phyloP scores from a whole-genome alignment of 1,284 basidiomycete genomes.

The Anthracocystis setariae region DNA sequence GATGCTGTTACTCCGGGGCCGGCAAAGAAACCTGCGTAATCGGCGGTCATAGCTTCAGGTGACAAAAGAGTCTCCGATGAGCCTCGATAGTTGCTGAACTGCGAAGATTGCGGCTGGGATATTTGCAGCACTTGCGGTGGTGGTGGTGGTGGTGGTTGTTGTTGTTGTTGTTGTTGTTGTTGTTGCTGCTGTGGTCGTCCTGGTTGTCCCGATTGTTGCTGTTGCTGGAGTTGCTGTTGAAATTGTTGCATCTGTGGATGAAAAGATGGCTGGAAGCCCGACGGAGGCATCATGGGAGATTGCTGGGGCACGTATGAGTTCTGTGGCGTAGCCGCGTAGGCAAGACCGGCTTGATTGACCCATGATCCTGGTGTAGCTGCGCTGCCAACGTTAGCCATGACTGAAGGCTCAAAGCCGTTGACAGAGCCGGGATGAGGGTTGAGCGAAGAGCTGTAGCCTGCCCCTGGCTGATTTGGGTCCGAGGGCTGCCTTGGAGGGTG shows the following conservation, averaged over 20 bases:
- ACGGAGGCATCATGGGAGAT: slow-evolving; percentile 17
- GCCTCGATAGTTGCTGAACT: slow-evolving; percentile 39
- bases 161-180: slow-evolving; percentile 10
- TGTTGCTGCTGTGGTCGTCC: slow-evolving; percentile 9
- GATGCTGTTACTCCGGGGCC: background rate
- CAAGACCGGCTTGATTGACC: slow-evolving; percentile 14
- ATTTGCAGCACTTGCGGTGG: slow-evolving; percentile 25
- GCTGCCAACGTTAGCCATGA: background rate
- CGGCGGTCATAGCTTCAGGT: slow-evolving; percentile 26
- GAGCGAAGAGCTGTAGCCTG: slow-evolving; percentile 28
- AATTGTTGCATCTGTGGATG: slow-evolving; percentile 14
- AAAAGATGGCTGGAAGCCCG: slow-evolving; percentile 5
- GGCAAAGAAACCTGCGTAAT: slow-evolving; percentile 33
- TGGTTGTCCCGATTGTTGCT: slow-evolving; percentile 14
- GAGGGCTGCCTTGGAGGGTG: slow-evolving; percentile 11
- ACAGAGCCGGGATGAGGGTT: slow-evolving; percentile 17
- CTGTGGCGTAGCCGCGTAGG: slow-evolving; percentile 15
- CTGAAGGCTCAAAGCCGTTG: slow-evolving; percentile 17
- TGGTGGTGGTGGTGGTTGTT: slow-evolving; percentile 15
- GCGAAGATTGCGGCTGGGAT: slow-evolving; percentile 21
- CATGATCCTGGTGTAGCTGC: slow-evolving; percentile 22
- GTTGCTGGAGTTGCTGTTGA: slow-evolving; percentile 4
- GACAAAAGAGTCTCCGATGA: slow-evolving; percentile 23
- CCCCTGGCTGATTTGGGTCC: slow-evolving; percentile 2
- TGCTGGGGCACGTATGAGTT: slow-evolving; percentile 22